Evolutionary conservation across 441 rosid species (phyloP).

Genomic region (Populus tomentosa): DNA sequence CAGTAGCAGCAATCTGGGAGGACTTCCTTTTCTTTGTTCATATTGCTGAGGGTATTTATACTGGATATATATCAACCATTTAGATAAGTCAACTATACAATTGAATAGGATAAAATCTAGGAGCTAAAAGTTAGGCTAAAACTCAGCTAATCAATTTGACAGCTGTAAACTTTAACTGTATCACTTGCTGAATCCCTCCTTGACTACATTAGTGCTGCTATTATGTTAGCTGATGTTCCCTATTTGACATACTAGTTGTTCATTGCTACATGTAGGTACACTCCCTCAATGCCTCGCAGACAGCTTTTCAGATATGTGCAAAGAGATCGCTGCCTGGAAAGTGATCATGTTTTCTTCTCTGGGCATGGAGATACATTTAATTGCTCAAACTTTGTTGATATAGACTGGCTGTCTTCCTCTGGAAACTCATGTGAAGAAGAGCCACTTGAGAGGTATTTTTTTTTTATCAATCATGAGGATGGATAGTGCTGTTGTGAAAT

Average conservation of each 20-base stretch:
- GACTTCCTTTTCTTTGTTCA: not conserved
- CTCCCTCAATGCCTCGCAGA: conserved; percentile 57
- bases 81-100: too few relatives aligned
- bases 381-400: conserved; percentile 80
- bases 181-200: not conserved
- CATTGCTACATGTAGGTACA: conserved; percentile 40
- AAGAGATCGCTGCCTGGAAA: conserved; percentile 44
- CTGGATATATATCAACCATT: too few relatives aligned
- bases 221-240: not conserved
- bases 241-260: conserved; percentile 9
- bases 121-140: too few relatives aligned
- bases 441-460: conserved; percentile 64
- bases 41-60: too few relatives aligned
- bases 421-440: conserved; percentile 75
- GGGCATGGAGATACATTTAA: conserved; percentile 53
- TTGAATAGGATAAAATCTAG: too few relatives aligned
- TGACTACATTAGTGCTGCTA: not conserved
- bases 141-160: too few relatives aligned
- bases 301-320: conserved; percentile 68
- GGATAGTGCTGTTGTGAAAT: not conserved
- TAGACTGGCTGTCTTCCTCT: conserved; percentile 84
- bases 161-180: not conserved
- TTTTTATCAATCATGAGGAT: not conserved
- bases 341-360: conserved; percentile 45
- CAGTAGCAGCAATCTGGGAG: not conserved